Conservation (phyloP, 1,284 basidiomycete genomes). For the Volvariella volvacea region DNA sequence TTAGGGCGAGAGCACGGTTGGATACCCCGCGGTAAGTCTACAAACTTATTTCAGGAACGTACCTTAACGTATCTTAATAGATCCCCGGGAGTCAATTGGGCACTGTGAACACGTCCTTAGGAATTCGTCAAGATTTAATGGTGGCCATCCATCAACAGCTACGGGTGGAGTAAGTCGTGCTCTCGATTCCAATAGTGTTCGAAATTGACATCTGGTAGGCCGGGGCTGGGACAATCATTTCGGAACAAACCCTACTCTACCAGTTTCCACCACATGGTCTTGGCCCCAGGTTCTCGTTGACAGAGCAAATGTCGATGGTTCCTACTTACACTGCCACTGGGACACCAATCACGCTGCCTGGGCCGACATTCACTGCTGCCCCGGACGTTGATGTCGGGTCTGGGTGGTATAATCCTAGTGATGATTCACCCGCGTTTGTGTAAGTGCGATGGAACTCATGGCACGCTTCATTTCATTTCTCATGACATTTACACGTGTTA, state of each 20-base stretch:
- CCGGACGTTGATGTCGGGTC: conserved; percentile 48
- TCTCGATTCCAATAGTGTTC: not conserved
- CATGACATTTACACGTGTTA: not conserved
- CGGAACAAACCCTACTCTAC: conserved; percentile 25
- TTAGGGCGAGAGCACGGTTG: conserved; percentile 69
- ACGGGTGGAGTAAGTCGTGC: conserved; percentile 51
- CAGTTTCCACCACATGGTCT: conserved; percentile 37
- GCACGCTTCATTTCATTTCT: too few relatives aligned
- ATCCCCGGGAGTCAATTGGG: conserved; percentile 62
- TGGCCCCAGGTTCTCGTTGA: conserved; percentile 34
- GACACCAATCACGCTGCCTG: conserved; percentile 42
- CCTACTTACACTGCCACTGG: conserved; percentile 68
- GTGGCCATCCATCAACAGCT: conserved; percentile 52
- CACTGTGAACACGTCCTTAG: conserved; percentile 41
- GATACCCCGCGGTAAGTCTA: conserved; percentile 46
- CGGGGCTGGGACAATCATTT: conserved; percentile 29
- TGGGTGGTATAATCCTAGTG: conserved; percentile 65
- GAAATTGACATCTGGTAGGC: conserved; percentile 14
- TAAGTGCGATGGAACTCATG: conserved; percentile 17
- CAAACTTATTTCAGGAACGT: not conserved
- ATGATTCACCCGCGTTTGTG: conserved; percentile 37
- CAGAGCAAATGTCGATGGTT: conserved; percentile 28
- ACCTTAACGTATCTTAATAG: conserved; percentile 16
- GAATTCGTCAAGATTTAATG: conserved; percentile 43
- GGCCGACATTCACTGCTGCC: conserved; percentile 47